Base-by-base conservation (phyloP, 2,329 filamentous ascomycete genomes). In the Pestalotiopsis sp. region DNA sequence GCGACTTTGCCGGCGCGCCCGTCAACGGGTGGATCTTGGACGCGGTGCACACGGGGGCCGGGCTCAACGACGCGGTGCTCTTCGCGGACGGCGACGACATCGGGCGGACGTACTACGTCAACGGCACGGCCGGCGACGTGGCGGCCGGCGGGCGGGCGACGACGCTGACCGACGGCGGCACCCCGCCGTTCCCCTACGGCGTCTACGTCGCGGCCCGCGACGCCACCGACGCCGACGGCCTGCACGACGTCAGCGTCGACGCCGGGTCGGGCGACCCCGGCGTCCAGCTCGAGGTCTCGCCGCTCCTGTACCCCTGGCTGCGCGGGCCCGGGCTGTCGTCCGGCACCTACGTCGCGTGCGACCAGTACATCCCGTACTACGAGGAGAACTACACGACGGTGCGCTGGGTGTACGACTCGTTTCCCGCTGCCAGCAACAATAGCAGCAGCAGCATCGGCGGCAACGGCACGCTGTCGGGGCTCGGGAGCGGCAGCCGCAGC, bases 71-170 rank as follows among this genome's bases (percentile, higher is more conserved):
- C 2, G 82, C 81, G 9, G 79, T 82, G 1, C 75, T 84, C 13
- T 68, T 71, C 5, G 69, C 71, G 23, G 72, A 75, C 36, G 66
- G 59, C 14, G 25, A 25, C 17, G 56, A 49, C 49, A 49, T 27
- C 27, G 75, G 75, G 5, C 76, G 78, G 63, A 72, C 82, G 68
- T 87, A 87, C 73, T 87, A 86, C 80, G 77, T 83, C 68, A 87
- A 87, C 72, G 84, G 82, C 72, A 85, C 84, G 13, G 77, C 77
- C 13, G 68, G 74, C 6, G 78, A 83, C 52, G 71, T 80, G 6
- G 71, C 73, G 25, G 75, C 73, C 20, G 75, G 73, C 45, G 73
- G 75, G 52, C 65, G 72, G 57, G 78, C 79, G 45, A 79, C 77
- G 57, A 74, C 83, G 64, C 67, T 86, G 38, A 80, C 79, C 31